These are phyloP conservation scores for Halenospora varia DNA, from an alignment of 495 filamentous ascomycete species.

Conservation along the genomic window DNA sequence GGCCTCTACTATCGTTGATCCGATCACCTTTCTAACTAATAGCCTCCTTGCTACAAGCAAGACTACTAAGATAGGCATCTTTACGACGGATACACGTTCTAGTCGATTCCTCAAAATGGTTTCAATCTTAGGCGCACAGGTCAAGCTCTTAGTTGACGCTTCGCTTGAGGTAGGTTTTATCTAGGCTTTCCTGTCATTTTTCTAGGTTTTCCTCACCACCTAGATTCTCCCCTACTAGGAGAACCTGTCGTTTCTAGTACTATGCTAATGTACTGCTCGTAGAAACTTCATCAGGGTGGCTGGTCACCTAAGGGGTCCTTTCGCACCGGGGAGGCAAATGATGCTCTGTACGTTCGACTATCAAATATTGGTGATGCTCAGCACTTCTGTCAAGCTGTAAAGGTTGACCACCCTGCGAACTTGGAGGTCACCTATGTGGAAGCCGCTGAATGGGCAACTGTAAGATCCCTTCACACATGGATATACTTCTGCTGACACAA, in stretches of 20 bases:
- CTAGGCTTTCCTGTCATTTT: no score
- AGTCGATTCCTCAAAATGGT: slow-evolving; percentile 17
- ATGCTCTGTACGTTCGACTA: slow-evolving; percentile 50
- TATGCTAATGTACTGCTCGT: no score
- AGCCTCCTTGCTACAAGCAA: background rate
- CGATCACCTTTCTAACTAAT: slow-evolving; percentile 1
- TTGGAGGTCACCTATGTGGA: slow-evolving; percentile 49
- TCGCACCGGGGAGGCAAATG: slow-evolving; percentile 20
- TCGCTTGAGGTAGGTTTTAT: slow-evolving; percentile 9
- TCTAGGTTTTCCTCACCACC: no score
- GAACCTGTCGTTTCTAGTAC: no score
- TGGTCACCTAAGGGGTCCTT: background rate
- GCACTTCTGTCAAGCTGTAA: slow-evolving; percentile 40
- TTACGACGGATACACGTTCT: slow-evolving; percentile 18
- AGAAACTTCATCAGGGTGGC: background rate
- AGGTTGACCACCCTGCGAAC: slow-evolving; percentile 33
- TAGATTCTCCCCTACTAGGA: no score
- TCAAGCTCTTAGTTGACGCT: background rate
- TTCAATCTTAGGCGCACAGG: background rate
- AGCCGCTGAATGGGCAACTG: slow-evolving; percentile 37
- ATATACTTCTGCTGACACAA: background rate
- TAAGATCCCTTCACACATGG: slow-evolving; percentile 13
- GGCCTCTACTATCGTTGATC: no score
- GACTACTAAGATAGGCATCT: slow-evolving; percentile 9
- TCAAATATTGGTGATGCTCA: slow-evolving; percentile 54